Percentiles rank a stretch among this genome's conserved stretches.
Evolutionary conservation across 2,329 filamentous ascomycete genomes (phyloP).

Genomic region (Colletotrichum truncatum): DNA sequence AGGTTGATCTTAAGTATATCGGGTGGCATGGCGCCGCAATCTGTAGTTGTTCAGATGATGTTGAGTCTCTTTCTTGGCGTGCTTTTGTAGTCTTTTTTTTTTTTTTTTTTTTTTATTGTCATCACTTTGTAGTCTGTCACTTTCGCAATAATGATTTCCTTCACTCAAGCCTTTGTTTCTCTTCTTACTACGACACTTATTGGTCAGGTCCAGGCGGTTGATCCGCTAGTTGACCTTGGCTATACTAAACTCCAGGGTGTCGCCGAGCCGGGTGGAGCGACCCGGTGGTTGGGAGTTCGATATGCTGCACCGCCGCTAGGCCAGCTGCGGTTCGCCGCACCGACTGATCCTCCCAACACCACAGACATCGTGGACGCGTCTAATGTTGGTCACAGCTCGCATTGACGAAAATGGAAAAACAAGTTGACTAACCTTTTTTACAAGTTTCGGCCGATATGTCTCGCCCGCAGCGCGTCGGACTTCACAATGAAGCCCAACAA

Average conservation of each 20-base stretch:
- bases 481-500: conserved; percentile 35
- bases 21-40: conserved; percentile 1
- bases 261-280: conserved; percentile 59
- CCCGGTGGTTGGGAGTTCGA: conserved; percentile 78
- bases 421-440: not conserved
- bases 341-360: conserved; percentile 56
- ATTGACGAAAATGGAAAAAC: too few species aligned
- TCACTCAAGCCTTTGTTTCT: conserved; percentile 6
- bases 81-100: not conserved
- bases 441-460: conserved; percentile 25
- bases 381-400: not conserved
- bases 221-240: conserved; percentile 63
- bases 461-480: conserved; percentile 21
- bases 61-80: not conserved
- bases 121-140: conserved; percentile 3
- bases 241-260: conserved; percentile 74
- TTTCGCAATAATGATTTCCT: conserved; percentile 15
- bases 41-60: not conserved
- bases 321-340: conserved; percentile 71
- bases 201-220: conserved; percentile 26
- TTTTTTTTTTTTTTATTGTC: not conserved
- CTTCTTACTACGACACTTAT: conserved; percentile 15
- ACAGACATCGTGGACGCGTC: conserved; percentile 11
- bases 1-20: not conserved
- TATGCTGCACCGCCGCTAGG: conserved; percentile 78